These are phyloP conservation scores for Monilinia polystroma DNA, from an alignment of 2,329 filamentous ascomycete genomes.

Conservation along the genomic window DNA sequence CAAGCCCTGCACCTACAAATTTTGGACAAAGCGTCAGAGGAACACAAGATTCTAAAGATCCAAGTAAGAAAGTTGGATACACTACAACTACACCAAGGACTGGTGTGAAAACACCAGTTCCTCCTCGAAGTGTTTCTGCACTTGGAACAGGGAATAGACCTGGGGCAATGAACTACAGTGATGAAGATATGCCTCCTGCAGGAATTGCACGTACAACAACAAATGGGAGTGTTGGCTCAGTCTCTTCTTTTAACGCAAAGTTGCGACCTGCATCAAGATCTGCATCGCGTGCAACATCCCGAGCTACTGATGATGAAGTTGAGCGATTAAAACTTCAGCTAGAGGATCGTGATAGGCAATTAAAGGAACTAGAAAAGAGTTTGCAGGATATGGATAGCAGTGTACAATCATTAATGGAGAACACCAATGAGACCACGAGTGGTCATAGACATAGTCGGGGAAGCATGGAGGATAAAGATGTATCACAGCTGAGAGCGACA, in stretches of 20 bases:
- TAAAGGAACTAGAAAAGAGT: slow-evolving; percentile 84
- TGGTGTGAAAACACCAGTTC: slow-evolving; percentile 51
- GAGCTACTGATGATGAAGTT: slow-evolving; percentile 65
- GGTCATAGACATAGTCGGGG: slow-evolving; percentile 47
- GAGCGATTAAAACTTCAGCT: slow-evolving; percentile 71
- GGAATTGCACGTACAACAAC: slow-evolving; percentile 50
- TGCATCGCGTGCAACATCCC: slow-evolving; percentile 44
- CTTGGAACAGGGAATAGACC: slow-evolving; percentile 46
- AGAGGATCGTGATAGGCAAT: slow-evolving; percentile 78
- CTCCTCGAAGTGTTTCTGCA: slow-evolving; percentile 59
- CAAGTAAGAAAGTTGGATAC: slow-evolving; percentile 52
- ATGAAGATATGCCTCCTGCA: slow-evolving; percentile 58
- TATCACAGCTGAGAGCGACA: slow-evolving; percentile 73
- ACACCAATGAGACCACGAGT: slow-evolving; percentile 47
- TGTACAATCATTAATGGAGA: slow-evolving; percentile 68
- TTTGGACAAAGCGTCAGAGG: slow-evolving; percentile 65
- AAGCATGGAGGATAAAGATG: slow-evolving; percentile 67
- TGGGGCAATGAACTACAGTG: slow-evolving; percentile 48
- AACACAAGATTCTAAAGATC: slow-evolving; percentile 54
- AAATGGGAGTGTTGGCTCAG: slow-evolving; percentile 54
- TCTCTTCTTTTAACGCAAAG: slow-evolving; percentile 55
- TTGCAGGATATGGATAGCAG: slow-evolving; percentile 80
- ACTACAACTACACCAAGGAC: slow-evolving; percentile 46
- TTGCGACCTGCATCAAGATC: slow-evolving; percentile 47
- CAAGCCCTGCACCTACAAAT: slow-evolving; percentile 60